A percentile compares a stretch with the other conserved stretches of the same genome.
phyloP scores from a whole-genome alignment of 2,329 filamentous ascomycete species.

The Dactylellina parvicollis region DNA sequence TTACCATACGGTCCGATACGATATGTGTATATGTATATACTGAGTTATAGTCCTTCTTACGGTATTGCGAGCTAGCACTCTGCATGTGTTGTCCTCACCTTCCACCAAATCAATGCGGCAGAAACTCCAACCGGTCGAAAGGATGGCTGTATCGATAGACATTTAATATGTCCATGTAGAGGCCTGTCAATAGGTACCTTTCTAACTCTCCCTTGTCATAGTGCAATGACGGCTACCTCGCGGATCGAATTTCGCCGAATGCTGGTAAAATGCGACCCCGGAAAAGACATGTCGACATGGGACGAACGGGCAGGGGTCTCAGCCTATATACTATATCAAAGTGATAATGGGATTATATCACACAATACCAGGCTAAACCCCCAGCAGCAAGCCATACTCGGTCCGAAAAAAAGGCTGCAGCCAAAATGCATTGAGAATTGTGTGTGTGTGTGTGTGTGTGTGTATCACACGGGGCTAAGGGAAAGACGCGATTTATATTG shows the following conservation, averaged over 20 bases:
- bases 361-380: constrained; percentile 30
- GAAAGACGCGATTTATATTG: not conserved
- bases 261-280: constrained; percentile 35
- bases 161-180: no score
- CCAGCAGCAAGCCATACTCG: constrained; percentile 23
- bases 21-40: no score
- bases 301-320: constrained; percentile 41
- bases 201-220: not conserved
- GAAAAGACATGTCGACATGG: constrained; percentile 41
- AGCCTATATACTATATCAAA: constrained; percentile 39
- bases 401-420: constrained; percentile 35
- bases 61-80: no score
- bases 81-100: no score
- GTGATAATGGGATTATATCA: constrained; percentile 6
- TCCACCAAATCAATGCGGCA: no score
- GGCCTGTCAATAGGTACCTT: no score
- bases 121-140: no score
- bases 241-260: constrained; percentile 52
- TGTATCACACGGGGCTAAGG: no score
- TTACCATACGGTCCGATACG: no score
- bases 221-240: not conserved
- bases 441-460: no score
- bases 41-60: no score
- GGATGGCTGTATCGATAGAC: no score
- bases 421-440: constrained; percentile 1